Percentiles rank a stretch among this genome's conserved stretches.
phyloP scores from a whole-genome alignment of 2,329 filamentous ascomycete genomes.

The Ophiostoma pallidulum region DNA sequence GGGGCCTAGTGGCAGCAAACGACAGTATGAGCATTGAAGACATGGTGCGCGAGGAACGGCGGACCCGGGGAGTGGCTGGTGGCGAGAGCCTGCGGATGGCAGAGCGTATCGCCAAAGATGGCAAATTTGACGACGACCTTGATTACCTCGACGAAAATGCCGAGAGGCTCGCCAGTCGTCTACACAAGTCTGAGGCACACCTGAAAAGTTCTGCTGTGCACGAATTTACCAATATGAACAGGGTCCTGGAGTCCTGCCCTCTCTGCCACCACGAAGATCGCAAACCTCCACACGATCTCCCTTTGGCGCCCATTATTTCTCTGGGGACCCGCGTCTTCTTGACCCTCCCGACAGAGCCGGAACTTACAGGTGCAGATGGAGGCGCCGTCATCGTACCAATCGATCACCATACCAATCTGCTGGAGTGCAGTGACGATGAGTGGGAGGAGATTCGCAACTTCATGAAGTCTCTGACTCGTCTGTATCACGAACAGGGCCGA shows the following conservation, averaged over 20 bases:
- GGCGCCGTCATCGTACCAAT: constrained; percentile 84
- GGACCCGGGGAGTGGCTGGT: constrained; percentile 66
- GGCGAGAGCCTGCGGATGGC: constrained; percentile 77
- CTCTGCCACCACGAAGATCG: constrained; percentile 86
- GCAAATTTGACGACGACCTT: constrained; percentile 80
- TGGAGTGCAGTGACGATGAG: constrained; percentile 98
- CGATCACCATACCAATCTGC: constrained; percentile 74
- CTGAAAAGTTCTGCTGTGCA: constrained; percentile 78
- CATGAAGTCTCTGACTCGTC: constrained; percentile 89
- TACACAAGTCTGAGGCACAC: constrained; percentile 80
- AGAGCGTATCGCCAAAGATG: constrained; percentile 88
- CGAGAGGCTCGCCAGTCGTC: constrained; percentile 72
- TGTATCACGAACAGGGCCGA: constrained; percentile 89
- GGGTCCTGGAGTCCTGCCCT: constrained; percentile 75
- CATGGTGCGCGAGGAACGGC: constrained; percentile 90
- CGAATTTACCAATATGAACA: constrained; percentile 85
- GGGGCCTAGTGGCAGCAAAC: constrained; percentile 79
- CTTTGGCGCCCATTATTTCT: constrained; percentile 75
- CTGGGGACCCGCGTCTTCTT: constrained; percentile 79
- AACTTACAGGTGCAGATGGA: constrained; percentile 60
- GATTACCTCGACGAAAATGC: constrained; percentile 99
- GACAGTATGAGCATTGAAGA: constrained; percentile 94
- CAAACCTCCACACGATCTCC: constrained; percentile 52
- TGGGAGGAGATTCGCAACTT: constrained; percentile 99
- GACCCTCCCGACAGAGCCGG: constrained; percentile 81